These are phyloP conservation scores for Claviceps pazoutovae DNA, from an alignment of 2,329 filamentous ascomycete genomes.

Conservation along the genomic window DNA sequence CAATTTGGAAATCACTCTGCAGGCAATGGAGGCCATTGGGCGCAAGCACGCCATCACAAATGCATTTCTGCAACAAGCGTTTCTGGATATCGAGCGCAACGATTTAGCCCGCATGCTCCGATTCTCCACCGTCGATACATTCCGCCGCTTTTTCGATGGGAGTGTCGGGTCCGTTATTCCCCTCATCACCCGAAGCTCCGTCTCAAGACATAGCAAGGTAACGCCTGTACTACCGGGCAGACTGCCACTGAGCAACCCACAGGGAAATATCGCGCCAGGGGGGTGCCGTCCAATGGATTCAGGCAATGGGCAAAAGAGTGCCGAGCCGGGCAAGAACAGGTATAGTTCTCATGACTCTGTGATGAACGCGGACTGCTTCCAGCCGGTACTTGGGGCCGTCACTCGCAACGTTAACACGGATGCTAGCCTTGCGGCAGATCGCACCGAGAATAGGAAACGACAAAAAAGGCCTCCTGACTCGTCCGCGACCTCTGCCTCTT, in stretches of 20 bases:
- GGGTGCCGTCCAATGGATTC: slow-evolving; percentile 2
- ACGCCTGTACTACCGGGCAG: slow-evolving; percentile 30
- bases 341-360: neutral
- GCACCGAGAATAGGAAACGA: slow-evolving; percentile 18
- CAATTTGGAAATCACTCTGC: slow-evolving; percentile 61
- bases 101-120: slow-evolving; percentile 22
- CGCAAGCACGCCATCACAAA: slow-evolving; percentile 62
- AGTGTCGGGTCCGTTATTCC: slow-evolving; percentile 27
- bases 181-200: slow-evolving; percentile 29
- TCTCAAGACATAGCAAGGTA: slow-evolving; percentile 27
- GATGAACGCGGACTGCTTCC: slow-evolving; percentile 17
- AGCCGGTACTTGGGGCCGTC: slow-evolving; percentile 19
- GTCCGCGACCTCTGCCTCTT: neutral
- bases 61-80: slow-evolving; percentile 72
- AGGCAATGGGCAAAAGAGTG: neutral
- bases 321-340: neutral
- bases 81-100: slow-evolving; percentile 60
- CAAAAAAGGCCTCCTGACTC: slow-evolving; percentile 15
- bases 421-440: slow-evolving; percentile 3
- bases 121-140: slow-evolving; percentile 22
- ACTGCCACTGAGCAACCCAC: slow-evolving; percentile 22
- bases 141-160: slow-evolving; percentile 16
- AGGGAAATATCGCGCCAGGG: slow-evolving; percentile 6
- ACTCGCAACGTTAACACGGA: slow-evolving; percentile 16
- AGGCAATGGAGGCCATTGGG: slow-evolving; percentile 65